Conservation (phyloP, 352 stramenopile species). For the Phytophthora pluvialis region DNA sequence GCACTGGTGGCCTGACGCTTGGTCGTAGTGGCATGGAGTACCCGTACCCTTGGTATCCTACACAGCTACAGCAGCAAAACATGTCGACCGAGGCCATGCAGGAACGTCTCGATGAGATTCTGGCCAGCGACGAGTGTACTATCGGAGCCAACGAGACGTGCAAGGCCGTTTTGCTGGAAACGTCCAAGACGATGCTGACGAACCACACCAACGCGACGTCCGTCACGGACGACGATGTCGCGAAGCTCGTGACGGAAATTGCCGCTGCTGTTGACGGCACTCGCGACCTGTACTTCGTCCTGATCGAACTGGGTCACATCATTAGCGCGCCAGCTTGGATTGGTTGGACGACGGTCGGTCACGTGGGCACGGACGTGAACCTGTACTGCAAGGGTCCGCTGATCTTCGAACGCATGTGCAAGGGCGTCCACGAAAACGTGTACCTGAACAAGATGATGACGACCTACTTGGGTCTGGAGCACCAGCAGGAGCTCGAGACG, state of each 20-base stretch:
- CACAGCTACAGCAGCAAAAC: constrained; percentile 53
- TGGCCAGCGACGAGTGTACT: constrained; percentile 43
- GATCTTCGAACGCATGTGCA: constrained; percentile 67
- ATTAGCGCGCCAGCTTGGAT: constrained; percentile 54
- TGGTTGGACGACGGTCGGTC: constrained; percentile 66
- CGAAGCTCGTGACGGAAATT: constrained; percentile 10
- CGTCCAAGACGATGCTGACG: constrained; percentile 49
- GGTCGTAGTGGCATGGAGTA: constrained; percentile 33
- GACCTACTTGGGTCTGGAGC: constrained; percentile 67
- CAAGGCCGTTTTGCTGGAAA: constrained; percentile 47
- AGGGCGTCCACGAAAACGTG: constrained; percentile 70
- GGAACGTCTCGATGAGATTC: constrained; percentile 41
- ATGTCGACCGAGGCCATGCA: constrained; percentile 71
- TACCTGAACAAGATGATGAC: constrained; percentile 83
- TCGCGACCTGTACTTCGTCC: constrained; percentile 46
- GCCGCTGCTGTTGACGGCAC: constrained; percentile 44
- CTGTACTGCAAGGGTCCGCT: constrained; percentile 73
- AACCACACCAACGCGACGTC: constrained; percentile 57
- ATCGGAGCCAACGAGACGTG: constrained; percentile 47
- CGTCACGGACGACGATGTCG: constrained; percentile 8
- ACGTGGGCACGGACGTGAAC: constrained; percentile 78
- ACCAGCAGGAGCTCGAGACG: constrained; percentile 64
- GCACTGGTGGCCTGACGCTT: constrained; percentile 68
- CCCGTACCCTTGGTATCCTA: constrained; percentile 61
- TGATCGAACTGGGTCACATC: constrained; percentile 63